These are phyloP conservation scores for Dipodascopsis uninucleata DNA, from an alignment of 805 yeast genomes.

Conservation along the genomic window DNA sequence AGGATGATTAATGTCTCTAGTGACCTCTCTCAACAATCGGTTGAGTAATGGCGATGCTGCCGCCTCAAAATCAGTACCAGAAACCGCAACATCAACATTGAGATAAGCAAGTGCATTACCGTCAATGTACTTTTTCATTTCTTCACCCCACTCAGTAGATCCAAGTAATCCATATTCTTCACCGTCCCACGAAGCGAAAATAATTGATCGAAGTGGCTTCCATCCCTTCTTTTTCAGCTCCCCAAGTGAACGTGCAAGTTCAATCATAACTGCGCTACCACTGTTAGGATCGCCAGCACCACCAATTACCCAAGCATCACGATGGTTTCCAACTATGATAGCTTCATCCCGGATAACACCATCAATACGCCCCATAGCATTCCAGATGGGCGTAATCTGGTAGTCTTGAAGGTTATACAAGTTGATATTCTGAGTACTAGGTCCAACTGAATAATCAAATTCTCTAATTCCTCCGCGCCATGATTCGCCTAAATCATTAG, in stretches of 20 bases:
- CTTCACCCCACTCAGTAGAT: slow-evolving; percentile 74
- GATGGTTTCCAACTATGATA: slow-evolving; percentile 67
- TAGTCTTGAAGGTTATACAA: slow-evolving; percentile 60
- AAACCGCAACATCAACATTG: slow-evolving; percentile 63
- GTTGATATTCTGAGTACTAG: slow-evolving; percentile 46
- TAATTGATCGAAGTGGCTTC: slow-evolving; percentile 68
- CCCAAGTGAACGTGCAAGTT: slow-evolving; percentile 58
- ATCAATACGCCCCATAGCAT: slow-evolving; percentile 58
- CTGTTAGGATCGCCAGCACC: slow-evolving; percentile 79
- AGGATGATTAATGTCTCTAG: slow-evolving; percentile 51
- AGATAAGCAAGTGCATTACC: slow-evolving; percentile 60
- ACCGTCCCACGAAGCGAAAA: slow-evolving; percentile 78
- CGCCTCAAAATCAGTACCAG: slow-evolving; percentile 51
- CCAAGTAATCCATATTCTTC: slow-evolving; percentile 72
- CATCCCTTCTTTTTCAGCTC: slow-evolving; percentile 54
- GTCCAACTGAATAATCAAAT: slow-evolving; percentile 53
- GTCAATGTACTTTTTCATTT: slow-evolving; percentile 45
- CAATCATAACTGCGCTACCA: slow-evolving; percentile 64
- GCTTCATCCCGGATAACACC: slow-evolving; percentile 54
- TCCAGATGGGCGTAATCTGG: slow-evolving; percentile 56
- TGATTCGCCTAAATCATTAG: slow-evolving; percentile 41
- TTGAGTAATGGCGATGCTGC: slow-evolving; percentile 60
- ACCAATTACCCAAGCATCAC: slow-evolving; percentile 77
- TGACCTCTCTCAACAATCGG: slow-evolving; percentile 43
- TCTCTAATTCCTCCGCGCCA: slow-evolving; percentile 48